These are phyloP conservation scores for Dictyostelium capitatum DNA, from an alignment of 78 protist genomes.

Conservation along the genomic window DNA sequence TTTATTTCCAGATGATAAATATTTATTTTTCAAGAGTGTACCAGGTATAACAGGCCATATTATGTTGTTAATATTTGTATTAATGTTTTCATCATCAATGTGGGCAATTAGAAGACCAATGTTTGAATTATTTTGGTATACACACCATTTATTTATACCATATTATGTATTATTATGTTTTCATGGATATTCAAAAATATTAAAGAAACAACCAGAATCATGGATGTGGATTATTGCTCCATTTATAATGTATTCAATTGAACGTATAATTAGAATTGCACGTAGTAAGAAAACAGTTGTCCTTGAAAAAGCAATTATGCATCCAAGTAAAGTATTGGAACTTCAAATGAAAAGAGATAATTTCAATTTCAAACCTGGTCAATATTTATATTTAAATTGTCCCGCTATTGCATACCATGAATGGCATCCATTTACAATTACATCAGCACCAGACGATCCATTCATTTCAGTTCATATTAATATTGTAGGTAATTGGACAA, in stretches of 20 bases:
- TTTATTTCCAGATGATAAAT: slow-evolving; percentile 10
- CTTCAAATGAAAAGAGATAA: slow-evolving; percentile 54
- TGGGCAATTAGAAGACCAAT: slow-evolving; percentile 71
- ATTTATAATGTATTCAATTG: slow-evolving; percentile 39
- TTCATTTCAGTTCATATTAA: slow-evolving; percentile 86
- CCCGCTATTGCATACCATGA: slow-evolving; percentile 63
- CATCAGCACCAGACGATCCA: slow-evolving; percentile 92
- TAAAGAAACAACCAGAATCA: slow-evolving; percentile 22
- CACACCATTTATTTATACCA: slow-evolving; percentile 72
- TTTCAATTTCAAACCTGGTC: slow-evolving; percentile 73
- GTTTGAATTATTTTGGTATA: slow-evolving; percentile 73
- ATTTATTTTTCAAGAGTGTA: slow-evolving; percentile 23
- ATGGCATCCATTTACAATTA: slow-evolving; percentile 97
- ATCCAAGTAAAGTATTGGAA: slow-evolving; percentile 69
- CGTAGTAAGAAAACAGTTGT: slow-evolving; percentile 32
- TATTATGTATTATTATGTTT: slow-evolving; percentile 41
- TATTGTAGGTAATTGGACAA: slow-evolving; percentile 85
- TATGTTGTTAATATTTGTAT: slow-evolving; percentile 13
- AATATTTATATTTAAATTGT: slow-evolving; percentile 71
- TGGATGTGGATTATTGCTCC: slow-evolving; percentile 66
- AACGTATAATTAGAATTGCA: slow-evolving; percentile 20
- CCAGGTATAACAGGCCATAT: slow-evolving; percentile 72
- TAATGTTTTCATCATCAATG: slow-evolving; percentile 51
- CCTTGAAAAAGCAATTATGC: slow-evolving; percentile 46
- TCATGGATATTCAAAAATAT: slow-evolving; percentile 60